These are phyloP conservation scores for Rhizopus delemar DNA, from an alignment of 371 early-diverging fungal genomes.

Conservation along the genomic window DNA sequence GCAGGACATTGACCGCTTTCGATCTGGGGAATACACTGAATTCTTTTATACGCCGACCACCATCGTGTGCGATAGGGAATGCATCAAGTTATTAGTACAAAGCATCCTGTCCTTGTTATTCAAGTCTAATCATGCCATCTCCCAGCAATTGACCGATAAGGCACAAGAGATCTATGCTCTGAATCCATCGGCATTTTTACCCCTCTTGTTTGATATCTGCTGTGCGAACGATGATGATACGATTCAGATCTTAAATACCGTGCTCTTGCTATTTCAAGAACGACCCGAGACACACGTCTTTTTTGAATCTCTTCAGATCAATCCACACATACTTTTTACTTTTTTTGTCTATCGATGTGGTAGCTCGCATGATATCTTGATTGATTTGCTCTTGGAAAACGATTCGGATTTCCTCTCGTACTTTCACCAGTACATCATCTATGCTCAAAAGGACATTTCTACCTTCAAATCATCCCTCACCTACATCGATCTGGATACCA, in stretches of 20 bases:
- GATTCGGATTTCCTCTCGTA: slow-evolving; percentile 21
- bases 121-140: not conserved
- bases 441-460: slow-evolving; percentile 2
- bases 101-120: not conserved
- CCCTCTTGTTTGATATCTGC: slow-evolving; percentile 15
- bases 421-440: slow-evolving; percentile 18
- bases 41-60: slow-evolving; percentile 7
- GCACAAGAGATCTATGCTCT: not conserved
- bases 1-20: slow-evolving; percentile 6
- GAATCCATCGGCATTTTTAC: not conserved
- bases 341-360: slow-evolving; percentile 23
- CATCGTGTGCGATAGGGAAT: slow-evolving; percentile 8
- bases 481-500: slow-evolving; percentile 1
- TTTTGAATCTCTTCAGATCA: slow-evolving; percentile 12
- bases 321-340: slow-evolving; percentile 20
- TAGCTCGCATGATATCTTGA: slow-evolving; percentile 21
- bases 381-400: slow-evolving; percentile 22
- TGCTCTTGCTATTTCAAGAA: slow-evolving; percentile 16
- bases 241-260: slow-evolving; percentile 1
- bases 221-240: slow-evolving; percentile 27
- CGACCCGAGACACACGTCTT: not conserved
- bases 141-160: not conserved
- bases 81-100: slow-evolving; percentile 1
- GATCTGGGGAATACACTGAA: slow-evolving; percentile 20
- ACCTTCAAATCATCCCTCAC: not conserved